phyloP scores from a whole-genome alignment of 2,329 filamentous ascomycete species.

The Esteya vermicola region DNA sequence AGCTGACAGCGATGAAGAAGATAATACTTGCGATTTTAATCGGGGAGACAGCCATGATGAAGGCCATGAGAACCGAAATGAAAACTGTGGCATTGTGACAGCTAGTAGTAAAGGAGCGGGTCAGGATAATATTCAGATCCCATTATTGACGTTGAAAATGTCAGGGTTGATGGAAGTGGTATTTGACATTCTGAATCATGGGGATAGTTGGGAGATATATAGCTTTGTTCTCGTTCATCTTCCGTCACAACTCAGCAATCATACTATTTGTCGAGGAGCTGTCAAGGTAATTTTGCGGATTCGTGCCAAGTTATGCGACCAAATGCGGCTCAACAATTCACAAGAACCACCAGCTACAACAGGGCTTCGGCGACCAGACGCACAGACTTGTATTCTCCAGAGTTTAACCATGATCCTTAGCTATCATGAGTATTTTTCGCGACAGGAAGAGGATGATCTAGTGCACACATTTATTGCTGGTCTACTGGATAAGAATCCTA shows the following conservation, averaged over 20 bases:
- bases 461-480: conserved; percentile 77
- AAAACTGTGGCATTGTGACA: no score
- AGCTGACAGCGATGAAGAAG: neutral
- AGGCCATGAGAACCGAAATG: no score
- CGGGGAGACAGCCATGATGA: no score
- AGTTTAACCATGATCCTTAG: conserved; percentile 76
- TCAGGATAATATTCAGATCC: neutral
- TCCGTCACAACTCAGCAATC: conserved; percentile 78
- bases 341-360: conserved; percentile 69
- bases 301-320: conserved; percentile 64
- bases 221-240: conserved; percentile 80
- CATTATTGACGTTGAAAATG: conserved; percentile 33
- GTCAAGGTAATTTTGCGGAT: conserved; percentile 63
- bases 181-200: conserved; percentile 57
- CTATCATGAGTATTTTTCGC: conserved; percentile 75
- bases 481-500: conserved; percentile 76
- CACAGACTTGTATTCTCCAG: conserved; percentile 80
- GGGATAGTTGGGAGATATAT: conserved; percentile 81
- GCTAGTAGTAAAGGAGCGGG: no score
- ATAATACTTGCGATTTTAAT: no score
- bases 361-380: conserved; percentile 72
- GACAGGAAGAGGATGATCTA: conserved; percentile 77
- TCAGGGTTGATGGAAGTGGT: conserved; percentile 65
- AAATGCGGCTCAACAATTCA: conserved; percentile 63
- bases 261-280: conserved; percentile 64